Evolutionary conservation across 345 rosid genomes (phyloP).

Genomic region (Microcos paniculata): DNA sequence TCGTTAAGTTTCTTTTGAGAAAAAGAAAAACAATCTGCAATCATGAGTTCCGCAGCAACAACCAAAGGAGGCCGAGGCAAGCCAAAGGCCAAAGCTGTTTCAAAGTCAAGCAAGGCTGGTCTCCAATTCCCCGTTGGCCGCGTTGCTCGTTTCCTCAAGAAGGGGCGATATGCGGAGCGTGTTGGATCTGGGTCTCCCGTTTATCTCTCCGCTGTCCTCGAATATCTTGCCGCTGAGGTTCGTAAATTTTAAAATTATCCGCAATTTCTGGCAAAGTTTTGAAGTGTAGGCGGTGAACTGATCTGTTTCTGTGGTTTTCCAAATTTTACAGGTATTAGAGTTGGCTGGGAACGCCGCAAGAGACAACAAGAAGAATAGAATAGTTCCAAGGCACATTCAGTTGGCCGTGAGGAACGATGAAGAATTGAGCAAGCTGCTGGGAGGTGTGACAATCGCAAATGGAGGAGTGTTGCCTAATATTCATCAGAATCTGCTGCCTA

Average conservation of each 20-base stretch:
- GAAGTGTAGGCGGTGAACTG: background rate
- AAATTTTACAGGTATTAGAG: conserved; percentile 50
- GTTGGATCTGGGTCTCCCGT: conserved; percentile 80
- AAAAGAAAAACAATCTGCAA: background rate
- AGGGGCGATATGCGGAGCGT: conserved; percentile 66
- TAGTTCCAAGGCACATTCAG: conserved; percentile 74
- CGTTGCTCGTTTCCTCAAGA: conserved; percentile 67
- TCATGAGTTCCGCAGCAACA: conserved; percentile 42
- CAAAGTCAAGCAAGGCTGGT: conserved; percentile 67
- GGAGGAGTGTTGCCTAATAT: conserved; percentile 75
- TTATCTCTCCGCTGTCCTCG: conserved; percentile 76
- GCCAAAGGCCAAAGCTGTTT: conserved; percentile 58
- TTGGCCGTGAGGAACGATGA: conserved; percentile 81
- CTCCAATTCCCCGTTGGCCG: conserved; percentile 80
- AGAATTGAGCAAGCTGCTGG: conserved; percentile 62
- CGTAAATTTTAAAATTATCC: background rate
- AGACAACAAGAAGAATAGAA: conserved; percentile 74
- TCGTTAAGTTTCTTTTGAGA: background rate
- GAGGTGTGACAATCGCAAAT: conserved; percentile 71
- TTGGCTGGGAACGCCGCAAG: conserved; percentile 80
- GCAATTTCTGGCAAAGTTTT: too few species aligned
- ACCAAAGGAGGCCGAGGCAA: conserved; percentile 64
- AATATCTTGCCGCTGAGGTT: conserved; percentile 87
- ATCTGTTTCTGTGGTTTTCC: background rate
- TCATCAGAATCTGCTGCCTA: conserved; percentile 53